phyloP scores from a whole-genome alignment of 2,329 filamentous ascomycete genomes.

The Xylariaceae sp. region DNA sequence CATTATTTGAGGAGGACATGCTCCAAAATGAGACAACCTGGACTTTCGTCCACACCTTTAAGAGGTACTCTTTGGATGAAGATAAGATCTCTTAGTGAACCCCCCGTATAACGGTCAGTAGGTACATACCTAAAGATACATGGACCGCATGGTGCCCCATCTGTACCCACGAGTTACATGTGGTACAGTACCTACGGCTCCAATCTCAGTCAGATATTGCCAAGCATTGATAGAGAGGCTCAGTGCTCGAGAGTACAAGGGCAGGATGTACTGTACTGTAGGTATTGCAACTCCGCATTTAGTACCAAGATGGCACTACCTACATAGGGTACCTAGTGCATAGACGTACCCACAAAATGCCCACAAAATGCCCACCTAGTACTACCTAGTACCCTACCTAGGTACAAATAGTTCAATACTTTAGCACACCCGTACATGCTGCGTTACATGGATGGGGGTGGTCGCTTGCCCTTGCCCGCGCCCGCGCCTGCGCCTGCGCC shows the following conservation, averaged over 20 bases:
- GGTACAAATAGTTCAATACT: too few species aligned
- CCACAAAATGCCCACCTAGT: too few species aligned
- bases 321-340: too few species aligned
- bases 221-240: not conserved
- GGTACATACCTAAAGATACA: not conserved
- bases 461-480: conserved; percentile 22
- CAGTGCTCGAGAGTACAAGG: not conserved
- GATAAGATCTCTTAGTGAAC: too few species aligned
- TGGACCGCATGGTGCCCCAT: not conserved
- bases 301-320: conserved; percentile 11
- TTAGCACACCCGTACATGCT: not conserved
- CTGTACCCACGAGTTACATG: too few species aligned
- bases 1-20: not conserved
- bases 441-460: conserved; percentile 8
- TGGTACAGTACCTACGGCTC: not conserved
- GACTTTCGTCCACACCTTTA: too few species aligned
- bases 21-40: not conserved
- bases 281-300: conserved; percentile 17
- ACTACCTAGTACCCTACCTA: too few species aligned
- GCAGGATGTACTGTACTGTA: too few species aligned
- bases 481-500: conserved; percentile 22
- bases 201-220: conserved; percentile 5
- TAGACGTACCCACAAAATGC: conserved; percentile 10
- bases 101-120: too few species aligned
- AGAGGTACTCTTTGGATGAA: too few species aligned